phyloP scores from a whole-genome alignment of 306 rosid species.

The Lathyrus sativus region DNA sequence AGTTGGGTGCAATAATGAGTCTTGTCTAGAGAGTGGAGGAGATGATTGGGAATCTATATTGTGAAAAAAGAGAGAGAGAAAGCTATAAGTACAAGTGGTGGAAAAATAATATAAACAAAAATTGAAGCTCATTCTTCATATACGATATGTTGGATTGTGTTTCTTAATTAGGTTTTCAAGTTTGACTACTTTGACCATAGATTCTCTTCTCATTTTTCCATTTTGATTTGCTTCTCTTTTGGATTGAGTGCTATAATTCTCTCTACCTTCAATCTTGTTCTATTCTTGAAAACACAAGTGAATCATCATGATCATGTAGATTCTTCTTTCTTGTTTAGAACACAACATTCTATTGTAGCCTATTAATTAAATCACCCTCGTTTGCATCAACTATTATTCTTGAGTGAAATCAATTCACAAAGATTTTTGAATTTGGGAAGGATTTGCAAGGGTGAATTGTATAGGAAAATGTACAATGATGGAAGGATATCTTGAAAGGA shows the following conservation, averaged over 20 bases:
- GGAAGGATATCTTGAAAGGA: constrained; percentile 37
- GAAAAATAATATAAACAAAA: constrained; percentile 41
- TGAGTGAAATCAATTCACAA: neutral
- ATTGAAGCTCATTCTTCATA: constrained; percentile 39
- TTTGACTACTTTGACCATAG: constrained; percentile 67
- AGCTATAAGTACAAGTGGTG: constrained; percentile 31
- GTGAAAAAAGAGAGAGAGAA: constrained; percentile 13
- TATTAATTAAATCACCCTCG: constrained; percentile 36
- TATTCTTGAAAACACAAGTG: constrained; percentile 44
- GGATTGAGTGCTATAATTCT: constrained; percentile 38
- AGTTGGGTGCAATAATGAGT: constrained; percentile 87
- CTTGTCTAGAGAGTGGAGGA: constrained; percentile 72
- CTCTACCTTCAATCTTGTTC: neutral
- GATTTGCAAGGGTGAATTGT: constrained; percentile 29
- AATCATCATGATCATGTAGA: no score
- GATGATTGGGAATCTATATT: constrained; percentile 81
- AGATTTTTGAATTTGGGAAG: constrained; percentile 24
- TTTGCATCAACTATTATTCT: constrained; percentile 43
- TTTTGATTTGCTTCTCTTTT: constrained; percentile 68
- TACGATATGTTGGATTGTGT: constrained; percentile 55
- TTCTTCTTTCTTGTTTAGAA: constrained; percentile 52
- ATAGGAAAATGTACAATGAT: constrained; percentile 25
- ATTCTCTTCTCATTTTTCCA: constrained; percentile 72
- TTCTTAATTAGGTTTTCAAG: constrained; percentile 50
- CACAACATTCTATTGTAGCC: constrained; percentile 68